A percentile compares a stretch with the other conserved stretches of the same genome.
These are phyloP conservation scores for Primulina eburnea DNA, from an alignment of 257 asterid genomes.

Conservation along the genomic window DNA sequence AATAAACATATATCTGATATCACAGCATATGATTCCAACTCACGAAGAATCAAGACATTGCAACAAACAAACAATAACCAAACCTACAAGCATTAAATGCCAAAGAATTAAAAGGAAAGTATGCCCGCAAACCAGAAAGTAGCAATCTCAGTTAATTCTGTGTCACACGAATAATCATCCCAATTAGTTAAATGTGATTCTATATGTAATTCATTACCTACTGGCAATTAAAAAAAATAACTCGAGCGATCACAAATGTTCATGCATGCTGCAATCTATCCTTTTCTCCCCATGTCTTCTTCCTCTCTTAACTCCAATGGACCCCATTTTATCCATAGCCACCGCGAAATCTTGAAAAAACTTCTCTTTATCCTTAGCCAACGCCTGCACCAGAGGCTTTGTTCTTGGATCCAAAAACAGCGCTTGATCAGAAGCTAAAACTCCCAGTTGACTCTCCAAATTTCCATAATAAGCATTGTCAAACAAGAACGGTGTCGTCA, in stretches of 20 bases:
- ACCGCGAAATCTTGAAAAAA: slow-evolving; percentile 66
- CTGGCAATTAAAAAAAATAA: neutral
- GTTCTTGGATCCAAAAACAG: slow-evolving; percentile 75
- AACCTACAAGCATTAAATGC: too few relatives aligned
- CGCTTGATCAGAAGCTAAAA: slow-evolving; percentile 73
- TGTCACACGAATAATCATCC: neutral
- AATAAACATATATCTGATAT: neutral
- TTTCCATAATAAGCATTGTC: slow-evolving; percentile 92
- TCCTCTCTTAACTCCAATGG: slow-evolving; percentile 87
- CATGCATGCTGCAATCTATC: slow-evolving; percentile 59
- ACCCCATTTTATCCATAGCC: slow-evolving; percentile 95
- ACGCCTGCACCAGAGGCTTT: slow-evolving; percentile 55
- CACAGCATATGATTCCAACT: neutral
- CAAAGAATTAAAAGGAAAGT: neutral
- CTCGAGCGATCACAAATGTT: neutral
- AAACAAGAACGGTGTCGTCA: slow-evolving; percentile 77
- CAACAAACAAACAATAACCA: neutral
- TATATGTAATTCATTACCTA: neutral
- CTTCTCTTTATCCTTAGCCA: slow-evolving; percentile 70
- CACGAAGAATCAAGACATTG: neutral
- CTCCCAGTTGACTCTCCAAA: slow-evolving; percentile 69
- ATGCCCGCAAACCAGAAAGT: neutral
- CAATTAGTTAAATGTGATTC: neutral
- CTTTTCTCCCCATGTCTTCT: slow-evolving; percentile 74
- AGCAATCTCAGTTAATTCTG: neutral